Evolutionary conservation across 164 flowering plant genomes (phyloP).

Genomic region (Magnolia sinica): DNA sequence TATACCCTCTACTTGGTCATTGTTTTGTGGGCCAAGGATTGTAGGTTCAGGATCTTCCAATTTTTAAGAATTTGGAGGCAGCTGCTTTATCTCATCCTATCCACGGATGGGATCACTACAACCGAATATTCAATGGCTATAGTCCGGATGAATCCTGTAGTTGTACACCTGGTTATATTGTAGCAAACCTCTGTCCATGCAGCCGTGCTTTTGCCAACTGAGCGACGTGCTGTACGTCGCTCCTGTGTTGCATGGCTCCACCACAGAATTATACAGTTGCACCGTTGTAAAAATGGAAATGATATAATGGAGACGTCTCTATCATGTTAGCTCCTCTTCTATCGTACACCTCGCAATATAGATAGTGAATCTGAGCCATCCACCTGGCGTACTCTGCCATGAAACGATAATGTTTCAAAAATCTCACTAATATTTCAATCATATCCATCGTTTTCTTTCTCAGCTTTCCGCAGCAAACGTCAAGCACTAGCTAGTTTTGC

Average conservation of each 20-base stretch:
- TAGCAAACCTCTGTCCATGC: not conserved
- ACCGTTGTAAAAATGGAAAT: not conserved
- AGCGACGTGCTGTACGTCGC: not conserved
- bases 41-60: not conserved
- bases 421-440: too few relatives aligned
- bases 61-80: not conserved
- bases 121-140: not conserved
- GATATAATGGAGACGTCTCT: not conserved
- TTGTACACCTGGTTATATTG: too few relatives aligned
- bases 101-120: not conserved
- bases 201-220: not conserved
- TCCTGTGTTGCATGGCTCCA: not conserved
- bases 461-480: too few relatives aligned
- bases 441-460: too few relatives aligned
- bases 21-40: not conserved
- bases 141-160: too few relatives aligned
- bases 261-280: not conserved
- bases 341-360: not conserved
- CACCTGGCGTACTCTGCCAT: not conserved
- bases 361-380: not conserved
- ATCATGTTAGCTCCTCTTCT: not conserved
- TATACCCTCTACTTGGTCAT: too few relatives aligned
- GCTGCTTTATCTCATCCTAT: not conserved
- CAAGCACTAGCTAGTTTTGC: too few relatives aligned
- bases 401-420: too few relatives aligned